Percentiles rank a stretch among this genome's conserved stretches.
phyloP scores from a whole-genome alignment of 441 rosid genomes.

The Gossypium davidsonii region DNA sequence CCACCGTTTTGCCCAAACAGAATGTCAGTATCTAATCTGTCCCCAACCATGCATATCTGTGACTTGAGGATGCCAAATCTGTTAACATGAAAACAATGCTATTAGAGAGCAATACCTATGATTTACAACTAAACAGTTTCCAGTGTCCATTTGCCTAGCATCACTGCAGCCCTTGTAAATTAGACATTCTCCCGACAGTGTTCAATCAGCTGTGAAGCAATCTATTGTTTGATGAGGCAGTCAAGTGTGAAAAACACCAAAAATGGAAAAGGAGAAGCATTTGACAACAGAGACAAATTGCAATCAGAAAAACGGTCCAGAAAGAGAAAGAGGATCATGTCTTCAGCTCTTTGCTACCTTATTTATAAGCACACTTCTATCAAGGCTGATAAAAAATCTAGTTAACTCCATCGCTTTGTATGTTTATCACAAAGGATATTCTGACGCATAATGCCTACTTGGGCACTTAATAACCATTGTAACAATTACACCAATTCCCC shows the following conservation, averaged over 20 bases:
- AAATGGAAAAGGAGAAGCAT: not conserved
- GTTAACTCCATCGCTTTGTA: not conserved
- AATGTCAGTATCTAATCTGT: constrained; percentile 70
- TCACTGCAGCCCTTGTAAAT: not conserved
- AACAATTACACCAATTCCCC: not conserved
- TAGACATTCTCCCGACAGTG: not conserved
- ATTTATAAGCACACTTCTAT: no score
- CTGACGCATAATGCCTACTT: not conserved
- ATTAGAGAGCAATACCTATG: not conserved
- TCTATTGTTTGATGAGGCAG: not conserved
- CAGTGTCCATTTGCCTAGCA: not conserved
- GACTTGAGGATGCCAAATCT: constrained; percentile 75
- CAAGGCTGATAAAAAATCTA: not conserved
- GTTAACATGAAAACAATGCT: constrained; percentile 14
- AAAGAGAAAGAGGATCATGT: not conserved
- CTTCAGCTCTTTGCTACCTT: no score
- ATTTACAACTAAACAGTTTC: not conserved
- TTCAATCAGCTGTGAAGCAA: not conserved
- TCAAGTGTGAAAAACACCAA: not conserved
- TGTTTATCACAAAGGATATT: not conserved
- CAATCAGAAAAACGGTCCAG: not conserved
- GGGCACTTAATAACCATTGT: not conserved
- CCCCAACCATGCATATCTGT: constrained; percentile 83
- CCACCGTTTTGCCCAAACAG: constrained; percentile 72
- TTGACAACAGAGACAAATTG: not conserved